Evolutionary conservation across 2,329 filamentous ascomycete genomes (phyloP).

Genomic region (Paecilomyces niveus): DNA sequence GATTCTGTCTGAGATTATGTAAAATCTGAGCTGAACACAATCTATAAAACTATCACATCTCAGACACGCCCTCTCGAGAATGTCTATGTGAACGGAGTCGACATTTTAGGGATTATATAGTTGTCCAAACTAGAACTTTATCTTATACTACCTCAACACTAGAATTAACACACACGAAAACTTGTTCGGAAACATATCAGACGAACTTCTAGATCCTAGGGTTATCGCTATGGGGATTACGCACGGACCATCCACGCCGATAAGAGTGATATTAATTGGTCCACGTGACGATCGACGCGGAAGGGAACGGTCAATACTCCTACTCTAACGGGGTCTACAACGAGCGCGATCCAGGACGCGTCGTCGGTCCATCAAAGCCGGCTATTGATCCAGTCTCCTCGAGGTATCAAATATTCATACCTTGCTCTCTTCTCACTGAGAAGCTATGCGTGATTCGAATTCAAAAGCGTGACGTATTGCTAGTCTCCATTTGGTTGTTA

Average conservation of each 20-base stretch:
- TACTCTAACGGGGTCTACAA: background rate
- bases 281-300: background rate
- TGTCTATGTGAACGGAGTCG: too few relatives aligned
- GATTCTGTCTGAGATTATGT: too few relatives aligned
- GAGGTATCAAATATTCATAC: background rate
- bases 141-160: too few relatives aligned
- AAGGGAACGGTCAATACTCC: background rate
- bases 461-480: background rate
- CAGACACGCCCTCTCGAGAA: too few relatives aligned
- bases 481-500: background rate
- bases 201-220: background rate
- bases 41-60: too few relatives aligned
- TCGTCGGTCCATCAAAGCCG: background rate
- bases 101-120: too few relatives aligned
- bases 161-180: too few relatives aligned
- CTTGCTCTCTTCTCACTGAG: background rate
- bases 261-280: background rate
- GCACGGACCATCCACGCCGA: background rate
- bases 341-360: background rate
- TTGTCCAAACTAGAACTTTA: too few relatives aligned
- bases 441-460: background rate
- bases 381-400: background rate
- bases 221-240: background rate
- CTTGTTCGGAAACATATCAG: background rate
- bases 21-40: too few relatives aligned